These are phyloP conservation scores for Arthrobotrys sphaeroides DNA, from an alignment of 2,329 filamentous ascomycete genomes.

Conservation along the genomic window DNA sequence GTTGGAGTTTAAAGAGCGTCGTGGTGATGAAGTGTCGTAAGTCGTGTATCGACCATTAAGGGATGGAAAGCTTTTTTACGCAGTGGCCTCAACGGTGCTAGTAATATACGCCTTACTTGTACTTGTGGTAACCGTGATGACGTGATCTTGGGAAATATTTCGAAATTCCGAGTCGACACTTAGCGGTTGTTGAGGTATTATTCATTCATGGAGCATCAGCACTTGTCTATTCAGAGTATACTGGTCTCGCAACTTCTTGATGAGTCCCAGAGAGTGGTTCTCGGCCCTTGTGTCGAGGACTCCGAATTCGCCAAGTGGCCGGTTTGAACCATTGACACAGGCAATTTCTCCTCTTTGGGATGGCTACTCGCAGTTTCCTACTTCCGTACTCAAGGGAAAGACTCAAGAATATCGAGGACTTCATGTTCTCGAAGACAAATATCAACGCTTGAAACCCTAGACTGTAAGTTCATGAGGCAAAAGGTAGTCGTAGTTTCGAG, in stretches of 20 bases:
- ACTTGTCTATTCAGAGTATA: neutral
- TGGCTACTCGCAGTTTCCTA: neutral
- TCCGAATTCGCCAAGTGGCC: neutral
- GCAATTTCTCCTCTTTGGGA: constrained; percentile 20
- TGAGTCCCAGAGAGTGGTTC: too few relatives aligned
- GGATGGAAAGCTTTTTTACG: constrained; percentile 19
- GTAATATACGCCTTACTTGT: constrained; percentile 10
- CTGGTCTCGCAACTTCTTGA: too few relatives aligned
- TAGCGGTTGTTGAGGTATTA: neutral
- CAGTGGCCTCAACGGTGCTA: neutral
- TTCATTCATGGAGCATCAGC: neutral
- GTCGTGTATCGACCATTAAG: neutral
- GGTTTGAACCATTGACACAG: neutral
- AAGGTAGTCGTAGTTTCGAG: neutral
- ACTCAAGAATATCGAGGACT: neutral
- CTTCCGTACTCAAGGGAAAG: neutral
- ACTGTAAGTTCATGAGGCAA: neutral
- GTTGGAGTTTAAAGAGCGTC: neutral
- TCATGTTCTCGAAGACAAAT: neutral
- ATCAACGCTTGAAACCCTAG: neutral
- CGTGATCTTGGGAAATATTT: constrained; percentile 14
- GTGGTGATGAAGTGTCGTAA: neutral
- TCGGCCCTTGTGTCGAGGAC: neutral
- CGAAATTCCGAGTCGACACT: constrained; percentile 10
- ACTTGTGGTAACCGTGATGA: constrained; percentile 6